Conservation (phyloP, 2,329 filamentous ascomycete genomes). For the Scedosporium dehoogii region DNA sequence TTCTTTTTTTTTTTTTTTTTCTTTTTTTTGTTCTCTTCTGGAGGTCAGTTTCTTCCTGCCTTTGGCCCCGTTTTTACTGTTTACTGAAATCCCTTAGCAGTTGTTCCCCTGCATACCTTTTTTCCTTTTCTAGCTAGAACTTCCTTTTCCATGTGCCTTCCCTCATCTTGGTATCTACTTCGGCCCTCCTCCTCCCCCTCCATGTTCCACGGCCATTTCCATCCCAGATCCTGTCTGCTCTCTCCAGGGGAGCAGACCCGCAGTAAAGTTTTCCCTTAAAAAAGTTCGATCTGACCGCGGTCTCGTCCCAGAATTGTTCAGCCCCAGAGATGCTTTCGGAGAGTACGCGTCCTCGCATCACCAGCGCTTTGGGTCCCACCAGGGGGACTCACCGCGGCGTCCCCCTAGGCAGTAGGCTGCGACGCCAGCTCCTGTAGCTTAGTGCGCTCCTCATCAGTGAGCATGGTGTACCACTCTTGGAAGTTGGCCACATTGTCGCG, state of each 20-base stretch:
- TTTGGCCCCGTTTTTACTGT: too few species aligned
- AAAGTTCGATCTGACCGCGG: background rate
- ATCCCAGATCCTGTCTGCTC: background rate
- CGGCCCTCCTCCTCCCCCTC: background rate
- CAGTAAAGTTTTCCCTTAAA: background rate
- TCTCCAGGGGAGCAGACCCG: background rate
- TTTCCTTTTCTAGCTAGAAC: too few species aligned
- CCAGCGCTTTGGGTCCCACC: background rate
- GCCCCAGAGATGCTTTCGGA: constrained; percentile 6
- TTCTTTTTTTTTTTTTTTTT: background rate
- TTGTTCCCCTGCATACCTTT: too few species aligned
- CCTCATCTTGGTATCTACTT: background rate
- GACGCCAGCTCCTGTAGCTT: constrained; percentile 45
- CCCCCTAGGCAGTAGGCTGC: constrained; percentile 14
- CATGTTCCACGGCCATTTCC: background rate
- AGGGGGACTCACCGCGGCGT: constrained; percentile 1
- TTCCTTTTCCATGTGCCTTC: background rate
- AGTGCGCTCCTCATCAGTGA: constrained; percentile 44
- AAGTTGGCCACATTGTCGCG: constrained; percentile 48
- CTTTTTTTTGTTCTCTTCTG: background rate
- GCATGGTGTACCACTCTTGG: constrained; percentile 44
- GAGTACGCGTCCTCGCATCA: constrained; percentile 5
- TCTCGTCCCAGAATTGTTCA: background rate
- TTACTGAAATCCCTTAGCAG: too few species aligned
- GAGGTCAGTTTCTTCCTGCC: too few species aligned